phyloP scores from a whole-genome alignment of 2,329 filamentous ascomycete genomes.

The Fusarium temperatum region DNA sequence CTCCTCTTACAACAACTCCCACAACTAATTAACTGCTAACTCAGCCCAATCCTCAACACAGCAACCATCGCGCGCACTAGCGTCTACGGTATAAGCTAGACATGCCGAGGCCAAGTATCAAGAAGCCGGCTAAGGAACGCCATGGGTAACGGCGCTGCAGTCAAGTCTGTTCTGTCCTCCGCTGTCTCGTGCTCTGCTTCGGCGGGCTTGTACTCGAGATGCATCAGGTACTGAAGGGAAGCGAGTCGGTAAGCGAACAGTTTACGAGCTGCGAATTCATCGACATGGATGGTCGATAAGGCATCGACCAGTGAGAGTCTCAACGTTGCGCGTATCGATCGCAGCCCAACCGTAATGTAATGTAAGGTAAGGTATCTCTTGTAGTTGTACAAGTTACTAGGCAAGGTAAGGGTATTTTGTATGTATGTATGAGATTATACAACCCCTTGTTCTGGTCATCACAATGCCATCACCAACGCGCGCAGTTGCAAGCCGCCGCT shows the following conservation, averaged over 20 bases:
- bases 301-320: conserved; percentile 25
- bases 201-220: neutral
- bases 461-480: conserved; percentile 25
- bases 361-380: neutral
- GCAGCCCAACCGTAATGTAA: conserved; percentile 22
- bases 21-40: neutral
- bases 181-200: conserved; percentile 14
- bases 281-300: conserved; percentile 20
- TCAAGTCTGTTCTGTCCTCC: conserved; percentile 7
- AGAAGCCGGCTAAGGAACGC: conserved; percentile 26
- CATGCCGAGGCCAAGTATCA: conserved; percentile 35
- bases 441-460: conserved; percentile 14
- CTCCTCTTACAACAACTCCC: neutral
- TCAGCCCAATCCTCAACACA: neutral
- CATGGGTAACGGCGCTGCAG: conserved; percentile 31
- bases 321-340: conserved; percentile 4
- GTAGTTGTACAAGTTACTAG: neutral
- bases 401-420: neutral
- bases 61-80: conserved; percentile 8
- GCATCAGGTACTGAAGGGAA: neutral
- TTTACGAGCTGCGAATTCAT: neutral
- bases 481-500: conserved; percentile 32
- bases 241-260: conserved; percentile 11
- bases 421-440: conserved; percentile 1
- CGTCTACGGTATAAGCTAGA: conserved; percentile 28